Percentiles rank a stretch among this genome's conserved stretches.
Evolutionary conservation across 2,329 filamentous ascomycete species (phyloP).

Genomic region (Fonsecaea multimorphosa): DNA sequence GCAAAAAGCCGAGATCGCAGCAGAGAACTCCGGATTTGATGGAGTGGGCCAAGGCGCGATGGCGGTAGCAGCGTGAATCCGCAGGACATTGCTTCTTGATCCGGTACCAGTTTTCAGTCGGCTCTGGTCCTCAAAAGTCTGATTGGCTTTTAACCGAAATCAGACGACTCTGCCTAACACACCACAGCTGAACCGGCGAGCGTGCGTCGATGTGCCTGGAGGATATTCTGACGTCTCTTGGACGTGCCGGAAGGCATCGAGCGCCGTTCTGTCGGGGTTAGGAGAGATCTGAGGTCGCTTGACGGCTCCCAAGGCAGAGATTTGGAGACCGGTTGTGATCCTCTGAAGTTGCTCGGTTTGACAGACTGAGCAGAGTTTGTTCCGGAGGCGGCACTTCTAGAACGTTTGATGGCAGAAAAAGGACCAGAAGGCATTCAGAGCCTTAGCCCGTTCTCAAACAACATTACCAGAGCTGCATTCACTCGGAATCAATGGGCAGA

Average conservation of each 20-base stretch:
- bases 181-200: background rate
- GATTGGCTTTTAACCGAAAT: background rate
- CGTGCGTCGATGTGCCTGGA: background rate
- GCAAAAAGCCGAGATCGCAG: conserved; percentile 37
- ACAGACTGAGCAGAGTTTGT: background rate
- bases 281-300: background rate
- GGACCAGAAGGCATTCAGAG: background rate
- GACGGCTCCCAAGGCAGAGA: background rate
- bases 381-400: background rate
- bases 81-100: too few species aligned
- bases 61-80: conserved; percentile 31
- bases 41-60: conserved; percentile 36
- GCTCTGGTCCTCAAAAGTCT: background rate
- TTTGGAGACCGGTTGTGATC: background rate
- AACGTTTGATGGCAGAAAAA: background rate
- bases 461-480: background rate
- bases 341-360: background rate
- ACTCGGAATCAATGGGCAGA: background rate
- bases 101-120: background rate
- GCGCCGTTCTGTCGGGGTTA: background rate
- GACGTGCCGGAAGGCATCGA: background rate
- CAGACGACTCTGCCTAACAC: background rate
- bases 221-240: background rate
- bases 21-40: conserved; percentile 38
- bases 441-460: background rate